Evolutionary conservation across 2,329 filamentous ascomycete genomes (phyloP).

Genomic region (Pyricularia grisea): DNA sequence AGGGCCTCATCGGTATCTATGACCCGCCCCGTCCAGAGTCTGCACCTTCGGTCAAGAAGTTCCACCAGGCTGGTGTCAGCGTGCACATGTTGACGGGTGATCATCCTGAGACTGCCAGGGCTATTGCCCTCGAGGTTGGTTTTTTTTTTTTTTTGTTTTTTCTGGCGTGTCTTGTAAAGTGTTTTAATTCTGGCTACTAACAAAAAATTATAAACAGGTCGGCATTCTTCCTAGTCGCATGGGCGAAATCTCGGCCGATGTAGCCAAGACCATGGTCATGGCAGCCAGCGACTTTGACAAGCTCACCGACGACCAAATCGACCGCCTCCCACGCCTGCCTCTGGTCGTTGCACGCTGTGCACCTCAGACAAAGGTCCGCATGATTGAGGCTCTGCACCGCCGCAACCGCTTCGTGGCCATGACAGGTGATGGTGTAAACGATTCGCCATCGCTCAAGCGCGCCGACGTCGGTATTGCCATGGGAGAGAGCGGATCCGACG

Average conservation of each 20-base stretch:
- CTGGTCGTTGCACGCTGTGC: slow-evolving; percentile 53
- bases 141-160: not conserved
- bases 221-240: slow-evolving; percentile 19
- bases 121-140: slow-evolving; percentile 42
- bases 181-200: not conserved
- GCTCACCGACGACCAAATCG: slow-evolving; percentile 46
- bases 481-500: slow-evolving; percentile 50
- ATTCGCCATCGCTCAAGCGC: slow-evolving; percentile 53
- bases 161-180: too few relatives aligned
- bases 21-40: slow-evolving; percentile 60
- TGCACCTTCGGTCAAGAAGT: slow-evolving; percentile 42
- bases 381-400: slow-evolving; percentile 60
- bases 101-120: slow-evolving; percentile 47
- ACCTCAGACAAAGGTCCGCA: slow-evolving; percentile 53
- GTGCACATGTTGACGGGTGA: slow-evolving; percentile 59
- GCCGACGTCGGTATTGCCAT: slow-evolving; percentile 61
- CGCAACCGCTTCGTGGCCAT: slow-evolving; percentile 55
- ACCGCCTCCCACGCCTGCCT: slow-evolving; percentile 45
- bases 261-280: slow-evolving; percentile 44
- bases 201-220: not conserved
- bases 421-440: slow-evolving; percentile 66
- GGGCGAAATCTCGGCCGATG: slow-evolving; percentile 33
- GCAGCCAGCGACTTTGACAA: slow-evolving; percentile 48
- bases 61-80: slow-evolving; percentile 45
- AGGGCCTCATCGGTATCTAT: slow-evolving; percentile 58